Evolutionary conservation across 108 stramenopile genomes (phyloP).

Genomic region (Stephanodiscus triporus): DNA sequence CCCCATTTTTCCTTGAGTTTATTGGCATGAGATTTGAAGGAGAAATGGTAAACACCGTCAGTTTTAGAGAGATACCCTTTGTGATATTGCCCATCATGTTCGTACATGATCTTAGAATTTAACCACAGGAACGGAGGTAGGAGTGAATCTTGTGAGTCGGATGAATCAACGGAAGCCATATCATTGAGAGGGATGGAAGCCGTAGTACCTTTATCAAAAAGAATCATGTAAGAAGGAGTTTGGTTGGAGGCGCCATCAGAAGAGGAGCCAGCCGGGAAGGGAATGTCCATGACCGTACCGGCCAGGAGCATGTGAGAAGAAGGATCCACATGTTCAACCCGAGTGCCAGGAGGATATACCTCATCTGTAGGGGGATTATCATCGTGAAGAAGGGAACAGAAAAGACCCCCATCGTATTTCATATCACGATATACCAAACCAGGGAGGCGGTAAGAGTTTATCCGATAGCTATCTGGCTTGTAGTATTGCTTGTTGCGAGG

Average conservation of each 20-base stretch:
- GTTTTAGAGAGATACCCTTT: neutral
- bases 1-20: neutral
- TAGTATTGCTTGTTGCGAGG: conserved; percentile 1
- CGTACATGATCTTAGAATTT: neutral
- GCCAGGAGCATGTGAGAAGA: neutral
- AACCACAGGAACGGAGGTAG: neutral
- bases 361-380: neutral
- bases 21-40: neutral
- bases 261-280: neutral
- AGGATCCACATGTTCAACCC: too few species aligned
- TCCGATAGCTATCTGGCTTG: neutral
- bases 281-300: neutral
- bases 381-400: neutral
- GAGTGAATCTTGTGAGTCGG: too few species aligned
- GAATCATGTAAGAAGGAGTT: neutral
- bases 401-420: neutral
- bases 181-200: neutral
- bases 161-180: too few species aligned
- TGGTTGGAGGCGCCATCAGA: too few species aligned
- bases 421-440: neutral
- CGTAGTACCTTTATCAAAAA: neutral
- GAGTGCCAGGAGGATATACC: neutral
- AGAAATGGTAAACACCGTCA: neutral
- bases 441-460: neutral
- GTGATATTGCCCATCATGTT: neutral